Percentiles rank a stretch among this genome's conserved stretches.
Conservation (phyloP, 805 yeast genomes). For the Hanseniaspora valbyensis region DNA sequence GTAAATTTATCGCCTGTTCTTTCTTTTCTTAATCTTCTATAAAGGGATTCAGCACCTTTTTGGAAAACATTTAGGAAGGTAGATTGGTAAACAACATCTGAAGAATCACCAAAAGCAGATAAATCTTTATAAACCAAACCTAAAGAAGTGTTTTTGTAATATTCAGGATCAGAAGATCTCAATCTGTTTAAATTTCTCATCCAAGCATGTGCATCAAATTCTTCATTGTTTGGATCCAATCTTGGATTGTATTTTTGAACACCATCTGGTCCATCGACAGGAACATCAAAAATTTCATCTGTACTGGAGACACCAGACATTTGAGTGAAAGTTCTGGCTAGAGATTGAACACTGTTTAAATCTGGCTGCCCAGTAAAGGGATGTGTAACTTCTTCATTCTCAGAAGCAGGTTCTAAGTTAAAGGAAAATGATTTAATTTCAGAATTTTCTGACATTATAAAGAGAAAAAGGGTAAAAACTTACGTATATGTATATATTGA, state of each 20-base stretch:
- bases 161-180: constrained; percentile 45
- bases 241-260: constrained; percentile 29
- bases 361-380: neutral
- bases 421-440: constrained; percentile 8
- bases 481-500: neutral
- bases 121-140: constrained; percentile 51
- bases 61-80: constrained; percentile 40
- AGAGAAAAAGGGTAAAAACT: neutral
- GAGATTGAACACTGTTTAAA: constrained; percentile 1
- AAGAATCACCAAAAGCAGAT: constrained; percentile 49
- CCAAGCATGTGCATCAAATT: constrained; percentile 53
- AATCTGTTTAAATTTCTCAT: constrained; percentile 47
- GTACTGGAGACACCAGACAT: constrained; percentile 3
- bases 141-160: constrained; percentile 45
- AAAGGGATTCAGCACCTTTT: constrained; percentile 20
- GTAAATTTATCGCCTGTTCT: constrained; percentile 30
- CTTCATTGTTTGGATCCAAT: constrained; percentile 48
- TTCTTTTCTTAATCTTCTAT: constrained; percentile 19
- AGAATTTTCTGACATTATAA: constrained; percentile 6
- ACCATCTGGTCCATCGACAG: constrained; percentile 11
- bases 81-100: constrained; percentile 55
- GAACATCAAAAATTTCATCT: neutral
- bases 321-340: constrained; percentile 12
- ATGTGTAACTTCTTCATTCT: neutral
- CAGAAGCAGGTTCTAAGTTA: neutral